These are phyloP conservation scores for Gonapodya sp. DNA, from an alignment of 192 early-diverging fungal genomes.

Conservation along the genomic window DNA sequence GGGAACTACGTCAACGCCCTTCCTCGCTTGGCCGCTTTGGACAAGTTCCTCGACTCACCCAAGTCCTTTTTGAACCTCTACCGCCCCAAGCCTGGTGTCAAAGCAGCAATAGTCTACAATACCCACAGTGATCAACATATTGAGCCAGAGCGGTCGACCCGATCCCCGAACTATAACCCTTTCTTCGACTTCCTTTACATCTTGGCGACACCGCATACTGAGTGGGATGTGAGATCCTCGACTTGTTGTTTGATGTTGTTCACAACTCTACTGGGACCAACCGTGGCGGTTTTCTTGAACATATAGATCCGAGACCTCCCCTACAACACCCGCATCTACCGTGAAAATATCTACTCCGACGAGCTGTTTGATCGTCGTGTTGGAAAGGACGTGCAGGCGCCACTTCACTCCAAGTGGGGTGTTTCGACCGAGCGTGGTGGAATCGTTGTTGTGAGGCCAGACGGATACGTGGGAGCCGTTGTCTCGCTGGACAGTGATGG, in stretches of 20 bases:
- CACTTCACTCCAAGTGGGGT: not conserved
- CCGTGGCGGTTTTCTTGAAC: too few species aligned
- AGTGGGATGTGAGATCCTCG: not conserved
- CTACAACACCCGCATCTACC: not conserved
- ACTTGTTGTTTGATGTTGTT: too few species aligned
- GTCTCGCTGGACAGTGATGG: not conserved
- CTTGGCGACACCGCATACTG: not conserved
- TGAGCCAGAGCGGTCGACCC: not conserved
- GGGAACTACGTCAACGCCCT: not conserved
- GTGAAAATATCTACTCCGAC: not conserved
- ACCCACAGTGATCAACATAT: not conserved
- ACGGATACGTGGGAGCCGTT: not conserved
- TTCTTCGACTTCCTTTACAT: not conserved
- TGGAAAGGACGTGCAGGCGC: not conserved
- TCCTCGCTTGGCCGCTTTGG: not conserved
- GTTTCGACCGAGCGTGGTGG: not conserved
- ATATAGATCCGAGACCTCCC: not conserved
- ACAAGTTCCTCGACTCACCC: not conserved
- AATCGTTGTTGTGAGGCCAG: not conserved
- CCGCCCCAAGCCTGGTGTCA: not conserved
- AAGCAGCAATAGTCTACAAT: not conserved
- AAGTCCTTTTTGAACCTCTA: not conserved
- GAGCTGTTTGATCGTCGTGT: not conserved
- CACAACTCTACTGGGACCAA: too few species aligned
- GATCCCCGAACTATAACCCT: not conserved